Base-by-base conservation (phyloP, 163 green algal species). In the Trebouxia gelatinosa region DNA sequence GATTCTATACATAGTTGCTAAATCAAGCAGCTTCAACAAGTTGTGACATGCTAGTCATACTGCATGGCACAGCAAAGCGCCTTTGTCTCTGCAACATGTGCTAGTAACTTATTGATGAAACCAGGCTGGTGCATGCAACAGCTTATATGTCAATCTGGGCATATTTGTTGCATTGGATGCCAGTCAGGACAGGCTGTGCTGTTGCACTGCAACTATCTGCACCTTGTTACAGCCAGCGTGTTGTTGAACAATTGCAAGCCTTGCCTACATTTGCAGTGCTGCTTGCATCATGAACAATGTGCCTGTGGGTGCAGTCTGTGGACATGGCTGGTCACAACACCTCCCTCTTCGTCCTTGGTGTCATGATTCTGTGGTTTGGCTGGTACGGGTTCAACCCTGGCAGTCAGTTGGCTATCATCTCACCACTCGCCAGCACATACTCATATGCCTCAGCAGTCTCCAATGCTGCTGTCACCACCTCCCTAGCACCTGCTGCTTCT, bases 311-410 rank as follows among this genome's bases (percentile, higher is more conserved):
- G 78, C 82, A 86, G 82, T 80, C 72, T 31, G 78, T 80, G n/a
- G 68, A 85, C n/a, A 82, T 85, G 50, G 39, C 78, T 26, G 83
- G 80, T 13, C 83, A 88, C 80, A 86, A 86, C 78, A 72, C 91
- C 19, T 90, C 87, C 7, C 90, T 97, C 7, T 89, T 95, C 23
- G 88, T 94, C 75, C 87, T 97, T 26, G 93, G 94, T 35, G 97
- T 93, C 51, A 92, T 94, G 78, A 91, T 98, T 48, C 88, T 98
- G 67, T 98, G 93, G 94, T 95, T 98, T 80, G 94, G 94, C 65
- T 98, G 95, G 91, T 97, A 97, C 78, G 94, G 94, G n/a, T 98
- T 98, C 89, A 98, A 98, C 88, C 89, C 90, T 28, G 94, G 93
- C 3, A 95, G 90, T 2, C 84, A 86, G 37, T 82, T 92, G 3